These are phyloP conservation scores for Paxillus rubicundulus DNA, from an alignment of 768 basidiomycete genomes.

Conservation along the genomic window DNA sequence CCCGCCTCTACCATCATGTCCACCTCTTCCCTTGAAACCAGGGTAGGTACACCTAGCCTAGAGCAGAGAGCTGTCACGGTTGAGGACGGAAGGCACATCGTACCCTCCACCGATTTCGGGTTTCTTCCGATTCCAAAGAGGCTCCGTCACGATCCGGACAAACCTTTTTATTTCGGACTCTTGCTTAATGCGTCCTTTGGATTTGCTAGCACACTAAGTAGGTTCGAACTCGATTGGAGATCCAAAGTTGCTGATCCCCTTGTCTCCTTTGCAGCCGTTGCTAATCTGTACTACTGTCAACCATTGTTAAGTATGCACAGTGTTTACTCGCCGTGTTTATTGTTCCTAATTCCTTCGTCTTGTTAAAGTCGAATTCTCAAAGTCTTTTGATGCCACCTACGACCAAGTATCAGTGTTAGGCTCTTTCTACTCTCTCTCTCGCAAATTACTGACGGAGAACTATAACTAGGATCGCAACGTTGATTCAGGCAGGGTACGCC, in stretches of 20 bases:
- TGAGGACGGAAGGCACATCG: too few species aligned
- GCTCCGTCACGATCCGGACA: constrained; percentile 40
- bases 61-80: too few species aligned
- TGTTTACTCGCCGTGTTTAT: neutral
- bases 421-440: neutral
- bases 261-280: constrained; percentile 33
- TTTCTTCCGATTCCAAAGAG: constrained; percentile 46
- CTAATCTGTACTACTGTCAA: constrained; percentile 82
- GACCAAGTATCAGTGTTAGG: constrained; percentile 33
- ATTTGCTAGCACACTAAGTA: constrained; percentile 45
- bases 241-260: neutral
- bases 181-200: constrained; percentile 47
- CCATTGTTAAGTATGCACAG: constrained; percentile 62
- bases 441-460: constrained; percentile 1
- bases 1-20: too few species aligned
- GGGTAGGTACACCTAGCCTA: too few species aligned
- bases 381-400: constrained; percentile 36
- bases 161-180: constrained; percentile 36
- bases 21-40: too few species aligned
- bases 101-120: constrained; percentile 32
- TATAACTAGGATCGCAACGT: constrained; percentile 52
- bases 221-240: constrained; percentile 7
- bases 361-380: constrained; percentile 31
- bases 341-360: neutral
- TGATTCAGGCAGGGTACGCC: constrained; percentile 63